phyloP scores from a whole-genome alignment of 768 basidiomycete genomes.

The Ephemerocybe angulata region DNA sequence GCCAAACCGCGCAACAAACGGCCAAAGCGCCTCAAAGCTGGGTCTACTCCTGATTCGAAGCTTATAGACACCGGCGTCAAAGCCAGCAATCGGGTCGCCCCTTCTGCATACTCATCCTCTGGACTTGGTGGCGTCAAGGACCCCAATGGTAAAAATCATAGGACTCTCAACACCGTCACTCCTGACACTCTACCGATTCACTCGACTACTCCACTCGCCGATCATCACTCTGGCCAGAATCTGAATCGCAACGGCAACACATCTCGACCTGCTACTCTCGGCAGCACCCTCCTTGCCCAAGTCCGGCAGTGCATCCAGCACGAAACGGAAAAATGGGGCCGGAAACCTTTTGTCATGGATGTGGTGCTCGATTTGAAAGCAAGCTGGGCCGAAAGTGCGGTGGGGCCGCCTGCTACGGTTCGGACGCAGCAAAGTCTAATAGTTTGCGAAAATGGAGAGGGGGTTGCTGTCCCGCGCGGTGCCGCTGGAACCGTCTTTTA shows the following conservation, averaged over 20 bases:
- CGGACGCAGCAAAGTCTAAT: not conserved
- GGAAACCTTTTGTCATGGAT: slow-evolving; percentile 42
- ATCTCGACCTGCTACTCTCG: not conserved
- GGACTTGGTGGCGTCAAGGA: not conserved
- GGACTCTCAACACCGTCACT: not conserved
- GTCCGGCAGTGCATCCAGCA: slow-evolving; percentile 24
- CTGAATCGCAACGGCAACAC: not conserved
- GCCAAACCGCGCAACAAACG: not conserved
- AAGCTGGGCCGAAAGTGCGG: slow-evolving; percentile 23
- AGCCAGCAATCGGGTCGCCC: not conserved
- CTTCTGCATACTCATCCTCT: not conserved
- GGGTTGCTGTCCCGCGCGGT: slow-evolving; percentile 10
- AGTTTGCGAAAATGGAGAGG: not conserved
- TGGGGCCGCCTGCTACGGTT: slow-evolving; percentile 21
- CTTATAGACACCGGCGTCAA: slow-evolving; percentile 4
- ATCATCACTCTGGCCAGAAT: not conserved
- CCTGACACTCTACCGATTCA: not conserved
- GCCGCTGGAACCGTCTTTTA: slow-evolving; percentile 5
- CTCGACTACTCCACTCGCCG: slow-evolving; percentile 1
- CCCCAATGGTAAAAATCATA: not conserved
- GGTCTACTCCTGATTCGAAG: not conserved
- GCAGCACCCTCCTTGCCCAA: slow-evolving; percentile 21
- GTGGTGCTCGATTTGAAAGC: slow-evolving; percentile 40
- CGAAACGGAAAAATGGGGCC: slow-evolving; percentile 26
- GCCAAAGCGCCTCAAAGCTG: slow-evolving; percentile 1